Base-by-base conservation (phyloP, 192 early-diverging fungal species). In the Obelidium mucronatum region DNA sequence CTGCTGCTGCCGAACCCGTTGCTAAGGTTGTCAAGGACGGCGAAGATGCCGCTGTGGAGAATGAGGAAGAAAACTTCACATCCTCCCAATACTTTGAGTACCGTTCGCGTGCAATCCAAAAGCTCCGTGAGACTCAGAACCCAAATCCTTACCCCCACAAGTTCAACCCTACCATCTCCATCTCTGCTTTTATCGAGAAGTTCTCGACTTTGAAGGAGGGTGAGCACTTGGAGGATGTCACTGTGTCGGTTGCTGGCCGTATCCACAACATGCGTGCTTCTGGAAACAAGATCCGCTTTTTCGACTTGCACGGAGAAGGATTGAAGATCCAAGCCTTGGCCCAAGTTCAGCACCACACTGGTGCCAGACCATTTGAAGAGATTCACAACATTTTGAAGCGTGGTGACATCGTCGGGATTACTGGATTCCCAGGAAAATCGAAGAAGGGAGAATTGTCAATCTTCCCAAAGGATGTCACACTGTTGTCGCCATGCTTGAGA, bases 71-170 rank as follows among this genome's bases (percentile, higher is more conserved):
- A 36, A 90, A 82, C 64, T 84, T 96, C 76, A 62, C 95, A 90
- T 84, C 97, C 94, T 59, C 86, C 89, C 87, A 90, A 87, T 85
- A 98, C 92, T 99, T 99, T 90, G 97, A 99, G 87, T 92, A 97
- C 82, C 92, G 97, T 74, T 93, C 90, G 75, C 93, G 92, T 86
- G 87, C 86, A 22, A 88, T 99, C 69, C 87, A 87, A 67, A 88
- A 92, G 88, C 85, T 97, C 74, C 93, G 96, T 73, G 89, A 89
- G 78, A 89, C 88, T 66, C 83, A 92, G 73, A 86, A 91, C 42
- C 94, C 96, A 74, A 92, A 93, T 78, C 96, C 97, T 59, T 99
- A 99, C 80, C 97, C 97, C 61, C 92, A 99, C 92, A 99, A 99
- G 90, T 99, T 97, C 92, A 83, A 96, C 54, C 96, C 97, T 31